phyloP scores from a whole-genome alignment of 495 filamentous ascomycete species.

The Hypomontagnella monticulosa region DNA sequence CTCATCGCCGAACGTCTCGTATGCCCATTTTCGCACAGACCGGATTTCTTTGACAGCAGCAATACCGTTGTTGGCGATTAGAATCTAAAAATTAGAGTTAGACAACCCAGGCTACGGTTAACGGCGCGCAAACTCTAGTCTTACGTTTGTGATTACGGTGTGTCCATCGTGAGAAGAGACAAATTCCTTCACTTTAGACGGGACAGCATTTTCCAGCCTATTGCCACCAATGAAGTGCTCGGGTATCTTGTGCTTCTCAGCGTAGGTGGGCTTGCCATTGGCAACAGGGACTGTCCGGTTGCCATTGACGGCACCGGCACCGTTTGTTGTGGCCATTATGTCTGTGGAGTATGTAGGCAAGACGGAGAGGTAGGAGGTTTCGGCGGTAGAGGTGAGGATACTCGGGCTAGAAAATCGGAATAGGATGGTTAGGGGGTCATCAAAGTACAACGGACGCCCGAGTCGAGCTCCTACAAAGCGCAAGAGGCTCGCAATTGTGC shows the following conservation, averaged over 20 bases:
- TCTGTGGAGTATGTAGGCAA: conserved; percentile 20
- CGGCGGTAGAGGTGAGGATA: conserved; percentile 37
- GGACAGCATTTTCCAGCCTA: conserved; percentile 76
- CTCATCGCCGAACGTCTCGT: conserved; percentile 99
- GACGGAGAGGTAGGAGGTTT: conserved; percentile 17
- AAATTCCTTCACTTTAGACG: conserved; percentile 92
- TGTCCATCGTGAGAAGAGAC: conserved; percentile 89
- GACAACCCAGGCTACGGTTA: conserved; percentile 1
- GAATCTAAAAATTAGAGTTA: conserved; percentile 67
- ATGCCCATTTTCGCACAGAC: conserved; percentile 99
- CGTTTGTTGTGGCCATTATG: conserved; percentile 61
- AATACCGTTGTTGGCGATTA: conserved; percentile 99
- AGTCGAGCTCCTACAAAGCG: conserved; percentile 40
- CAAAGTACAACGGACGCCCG: conserved; percentile 41
- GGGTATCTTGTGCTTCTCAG: conserved; percentile 80
- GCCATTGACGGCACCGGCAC: conserved; percentile 49
- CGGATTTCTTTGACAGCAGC: conserved; percentile 99
- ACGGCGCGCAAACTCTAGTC: conserved; percentile 32
- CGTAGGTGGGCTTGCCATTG: conserved; percentile 66
- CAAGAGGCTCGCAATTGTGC: conserved; percentile 39
- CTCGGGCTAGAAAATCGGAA: conserved; percentile 37
- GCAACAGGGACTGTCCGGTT: conserved; percentile 52
- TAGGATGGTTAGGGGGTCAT: conserved; percentile 40
- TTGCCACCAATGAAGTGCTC: conserved; percentile 97
- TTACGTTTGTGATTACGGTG: conserved; percentile 96